Percentiles rank a stretch among this genome's conserved stretches.
Evolutionary conservation across 176 grass and related monocot species (phyloP).

Genomic region (Stipa capillata): DNA sequence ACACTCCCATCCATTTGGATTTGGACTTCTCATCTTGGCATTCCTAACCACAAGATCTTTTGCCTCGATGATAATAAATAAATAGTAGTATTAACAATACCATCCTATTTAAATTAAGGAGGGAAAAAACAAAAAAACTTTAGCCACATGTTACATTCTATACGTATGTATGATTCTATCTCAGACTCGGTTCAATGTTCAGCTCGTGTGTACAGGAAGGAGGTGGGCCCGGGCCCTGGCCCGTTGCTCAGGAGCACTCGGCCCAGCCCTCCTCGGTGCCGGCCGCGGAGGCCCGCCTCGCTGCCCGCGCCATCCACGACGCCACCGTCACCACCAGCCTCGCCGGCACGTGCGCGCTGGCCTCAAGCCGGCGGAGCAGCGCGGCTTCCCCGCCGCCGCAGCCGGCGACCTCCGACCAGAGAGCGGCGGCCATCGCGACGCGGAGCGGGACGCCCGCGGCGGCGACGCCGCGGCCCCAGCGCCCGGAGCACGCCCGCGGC

Average conservation of each 20-base stretch:
- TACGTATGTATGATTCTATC: background rate
- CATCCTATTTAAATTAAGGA: background rate
- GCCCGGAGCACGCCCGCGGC: background rate
- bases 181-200: background rate
- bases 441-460: slow-evolving; percentile 19
- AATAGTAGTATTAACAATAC: background rate
- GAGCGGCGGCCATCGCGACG: slow-evolving; percentile 49
- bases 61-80: too few relatives aligned
- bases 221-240: background rate
- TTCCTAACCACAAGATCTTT: too few relatives aligned
- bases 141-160: slow-evolving; percentile 14
- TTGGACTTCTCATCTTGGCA: background rate
- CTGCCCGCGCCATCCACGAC: slow-evolving; percentile 41
- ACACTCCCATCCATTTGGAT: background rate
- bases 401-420: slow-evolving; percentile 22
- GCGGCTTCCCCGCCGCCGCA: background rate
- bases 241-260: slow-evolving; percentile 36
- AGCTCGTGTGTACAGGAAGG: background rate
- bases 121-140: slow-evolving; percentile 23
- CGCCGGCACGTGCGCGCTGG: slow-evolving; percentile 35
- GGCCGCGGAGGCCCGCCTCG: background rate
- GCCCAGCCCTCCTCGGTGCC: slow-evolving; percentile 64
- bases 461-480: slow-evolving; percentile 4
- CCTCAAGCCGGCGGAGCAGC: slow-evolving; percentile 35
- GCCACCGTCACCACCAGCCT: slow-evolving; percentile 29